phyloP scores from a whole-genome alignment of 179 eudicot species.

The Silene vulgaris region DNA sequence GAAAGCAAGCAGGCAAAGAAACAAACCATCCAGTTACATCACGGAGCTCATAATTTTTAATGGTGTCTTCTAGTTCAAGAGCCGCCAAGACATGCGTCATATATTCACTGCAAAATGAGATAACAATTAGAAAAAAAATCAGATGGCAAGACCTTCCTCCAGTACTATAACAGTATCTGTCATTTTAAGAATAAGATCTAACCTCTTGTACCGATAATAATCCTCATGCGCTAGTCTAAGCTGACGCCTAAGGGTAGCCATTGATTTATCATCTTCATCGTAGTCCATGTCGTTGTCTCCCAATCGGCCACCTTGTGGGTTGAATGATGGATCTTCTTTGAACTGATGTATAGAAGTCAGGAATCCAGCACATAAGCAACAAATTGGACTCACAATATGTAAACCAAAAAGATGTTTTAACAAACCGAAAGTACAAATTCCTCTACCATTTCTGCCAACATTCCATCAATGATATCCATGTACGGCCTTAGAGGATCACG shows the following conservation, averaged over 20 bases:
- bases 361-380: conserved; percentile 6
- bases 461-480: conserved; percentile 86
- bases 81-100: conserved; percentile 79
- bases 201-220: conserved; percentile 89
- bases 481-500: conserved; percentile 87
- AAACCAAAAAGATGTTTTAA: not conserved
- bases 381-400: not conserved
- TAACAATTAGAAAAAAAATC: conserved; percentile 6
- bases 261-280: conserved; percentile 91
- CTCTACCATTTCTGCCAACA: conserved; percentile 83
- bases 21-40: conserved; percentile 79
- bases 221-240: conserved; percentile 81
- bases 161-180: not conserved
- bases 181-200: not conserved
- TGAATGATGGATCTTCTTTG: conserved; percentile 84
- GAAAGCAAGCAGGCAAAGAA: conserved; percentile 6
- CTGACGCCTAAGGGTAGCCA: conserved; percentile 92
- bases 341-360: conserved; percentile 39
- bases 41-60: conserved; percentile 69
- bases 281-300: conserved; percentile 98
- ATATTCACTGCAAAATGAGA: conserved; percentile 65
- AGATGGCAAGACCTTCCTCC: not conserved
- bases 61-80: conserved; percentile 82
- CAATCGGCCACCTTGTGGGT: conserved; percentile 85
- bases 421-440: conserved; percentile 1